Percentiles rank a stretch among this genome's conserved stretches.
These are phyloP conservation scores for Galerina marginata DNA, from an alignment of 768 basidiomycete genomes.

Conservation along the genomic window DNA sequence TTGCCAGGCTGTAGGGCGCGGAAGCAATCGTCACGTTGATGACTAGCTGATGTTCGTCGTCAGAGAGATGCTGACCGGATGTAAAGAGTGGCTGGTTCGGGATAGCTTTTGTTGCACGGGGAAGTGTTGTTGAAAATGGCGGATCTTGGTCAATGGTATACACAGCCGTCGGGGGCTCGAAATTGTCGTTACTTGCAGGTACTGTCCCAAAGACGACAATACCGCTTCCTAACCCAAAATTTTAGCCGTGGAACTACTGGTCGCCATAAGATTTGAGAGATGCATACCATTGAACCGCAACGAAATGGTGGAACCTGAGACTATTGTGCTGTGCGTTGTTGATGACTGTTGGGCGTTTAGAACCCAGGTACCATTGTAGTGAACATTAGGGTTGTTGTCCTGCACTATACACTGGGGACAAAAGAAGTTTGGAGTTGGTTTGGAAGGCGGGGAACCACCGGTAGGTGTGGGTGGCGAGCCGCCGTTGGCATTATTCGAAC, in stretches of 20 bases:
- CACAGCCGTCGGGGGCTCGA: conserved; percentile 42
- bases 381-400: conserved; percentile 43
- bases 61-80: conserved; percentile 26
- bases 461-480: neutral
- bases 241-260: neutral
- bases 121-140: conserved; percentile 41
- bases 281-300: conserved; percentile 45
- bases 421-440: neutral
- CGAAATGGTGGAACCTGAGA: conserved; percentile 35
- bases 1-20: conserved; percentile 46
- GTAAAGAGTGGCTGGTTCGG: conserved; percentile 50
- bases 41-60: conserved; percentile 38
- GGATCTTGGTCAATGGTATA: conserved; percentile 42
- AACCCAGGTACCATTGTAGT: conserved; percentile 42
- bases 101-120: conserved; percentile 36
- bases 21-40: conserved; percentile 42
- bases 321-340: conserved; percentile 44
- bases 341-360: conserved; percentile 28
- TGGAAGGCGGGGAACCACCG: neutral
- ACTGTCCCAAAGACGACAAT: conserved; percentile 53
- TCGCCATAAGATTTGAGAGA: neutral
- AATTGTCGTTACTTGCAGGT: conserved; percentile 40
- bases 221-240: conserved; percentile 42
- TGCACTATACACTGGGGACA: conserved; percentile 28
- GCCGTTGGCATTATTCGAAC: neutral